Evolutionary conservation across 2,329 filamentous ascomycete species (phyloP).

Genomic region (Fusarium sp.): DNA sequence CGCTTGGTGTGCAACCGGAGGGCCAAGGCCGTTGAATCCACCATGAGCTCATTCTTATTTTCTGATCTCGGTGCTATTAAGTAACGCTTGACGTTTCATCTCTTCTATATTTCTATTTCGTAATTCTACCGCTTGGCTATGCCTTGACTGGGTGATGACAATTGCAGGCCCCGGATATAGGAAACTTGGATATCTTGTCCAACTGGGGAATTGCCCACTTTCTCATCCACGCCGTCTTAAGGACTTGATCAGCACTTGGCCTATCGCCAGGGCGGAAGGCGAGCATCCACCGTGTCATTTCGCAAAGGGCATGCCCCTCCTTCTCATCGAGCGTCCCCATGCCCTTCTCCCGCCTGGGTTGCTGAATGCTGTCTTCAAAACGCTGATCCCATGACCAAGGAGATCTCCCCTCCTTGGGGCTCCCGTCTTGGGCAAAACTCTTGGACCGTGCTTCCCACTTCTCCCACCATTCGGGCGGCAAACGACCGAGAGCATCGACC

Average conservation of each 20-base stretch:
- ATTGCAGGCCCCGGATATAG: no score
- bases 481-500: conserved; percentile 28
- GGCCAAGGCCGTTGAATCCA: neutral
- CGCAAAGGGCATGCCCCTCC: conserved; percentile 4
- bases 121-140: neutral
- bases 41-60: neutral
- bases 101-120: neutral
- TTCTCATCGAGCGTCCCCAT: neutral
- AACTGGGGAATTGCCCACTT: conserved; percentile 9
- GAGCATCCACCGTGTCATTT: conserved; percentile 25
- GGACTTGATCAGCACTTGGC: conserved; percentile 12
- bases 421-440: conserved; percentile 18
- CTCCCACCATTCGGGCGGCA: conserved; percentile 34
- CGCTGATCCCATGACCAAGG: neutral
- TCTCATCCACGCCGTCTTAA: conserved; percentile 9
- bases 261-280: conserved; percentile 5
- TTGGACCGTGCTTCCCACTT: conserved; percentile 25
- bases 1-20: neutral
- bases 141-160: no score
- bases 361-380: conserved; percentile 16
- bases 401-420: neutral
- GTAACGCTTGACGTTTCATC: neutral
- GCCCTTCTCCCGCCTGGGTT: neutral
- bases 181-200: neutral
- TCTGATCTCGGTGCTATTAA: neutral